phyloP scores from a whole-genome alignment of 2,329 filamentous ascomycete species.

The Epicoccum nigrum region DNA sequence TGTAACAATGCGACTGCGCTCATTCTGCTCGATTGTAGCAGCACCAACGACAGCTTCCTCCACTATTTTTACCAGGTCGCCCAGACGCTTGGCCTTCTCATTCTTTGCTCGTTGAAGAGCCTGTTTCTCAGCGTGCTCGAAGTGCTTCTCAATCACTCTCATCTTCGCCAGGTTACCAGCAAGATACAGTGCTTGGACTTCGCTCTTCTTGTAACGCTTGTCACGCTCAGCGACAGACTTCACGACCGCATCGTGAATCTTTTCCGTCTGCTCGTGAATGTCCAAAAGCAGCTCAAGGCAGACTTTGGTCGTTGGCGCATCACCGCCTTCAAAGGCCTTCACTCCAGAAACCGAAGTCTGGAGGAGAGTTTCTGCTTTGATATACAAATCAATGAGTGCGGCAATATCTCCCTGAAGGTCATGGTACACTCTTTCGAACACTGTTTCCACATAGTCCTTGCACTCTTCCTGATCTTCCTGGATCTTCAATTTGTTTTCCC shows the following conservation, averaged over 20 bases:
- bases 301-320: constrained; percentile 27
- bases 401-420: constrained; percentile 58
- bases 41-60: constrained; percentile 59
- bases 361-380: constrained; percentile 39
- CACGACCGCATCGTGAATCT: constrained; percentile 56
- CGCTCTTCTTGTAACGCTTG: constrained; percentile 60
- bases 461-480: constrained; percentile 61
- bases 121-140: constrained; percentile 58
- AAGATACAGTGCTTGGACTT: constrained; percentile 58
- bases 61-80: constrained; percentile 57
- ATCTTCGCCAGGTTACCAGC: constrained; percentile 58
- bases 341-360: constrained; percentile 33
- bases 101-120: constrained; percentile 57
- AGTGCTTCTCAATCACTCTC: constrained; percentile 53
- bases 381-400: constrained; percentile 55
- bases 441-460: constrained; percentile 56
- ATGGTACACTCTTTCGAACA: constrained; percentile 59
- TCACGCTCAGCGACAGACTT: constrained; percentile 60
- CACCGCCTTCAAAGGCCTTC: constrained; percentile 23
- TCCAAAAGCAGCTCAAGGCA: constrained; percentile 46
- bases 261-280: constrained; percentile 57
- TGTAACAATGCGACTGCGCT: constrained; percentile 55
- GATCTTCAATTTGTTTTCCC: constrained; percentile 58
- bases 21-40: constrained; percentile 58
- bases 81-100: constrained; percentile 57